Percentiles rank a stretch among this genome's conserved stretches.
Conservation (phyloP, 192 early-diverging fungal species). For the Linnemannia zychae region DNA sequence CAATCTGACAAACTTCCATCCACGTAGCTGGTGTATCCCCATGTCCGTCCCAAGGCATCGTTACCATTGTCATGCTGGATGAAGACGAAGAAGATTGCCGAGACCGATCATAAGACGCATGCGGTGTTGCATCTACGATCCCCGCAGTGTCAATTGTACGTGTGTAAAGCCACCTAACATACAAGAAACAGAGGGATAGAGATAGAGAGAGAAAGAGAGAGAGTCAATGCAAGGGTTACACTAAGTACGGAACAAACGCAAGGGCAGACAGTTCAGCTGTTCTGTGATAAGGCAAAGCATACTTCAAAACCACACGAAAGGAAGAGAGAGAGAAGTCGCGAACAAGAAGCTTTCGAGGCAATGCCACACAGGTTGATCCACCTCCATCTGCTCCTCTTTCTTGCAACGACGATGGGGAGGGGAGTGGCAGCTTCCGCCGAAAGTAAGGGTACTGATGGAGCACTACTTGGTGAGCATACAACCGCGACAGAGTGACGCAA, state of each 20-base stretch:
- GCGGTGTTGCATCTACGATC: not conserved
- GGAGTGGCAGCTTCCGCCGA: not conserved
- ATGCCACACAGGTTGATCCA: not conserved
- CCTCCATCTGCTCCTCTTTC: not conserved
- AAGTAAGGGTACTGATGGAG: not conserved
- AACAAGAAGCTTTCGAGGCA: not conserved
- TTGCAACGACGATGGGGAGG: not conserved
- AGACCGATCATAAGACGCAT: not conserved
- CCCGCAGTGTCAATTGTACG: not conserved
- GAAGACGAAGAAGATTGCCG: not conserved
- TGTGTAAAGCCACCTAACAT: not conserved
- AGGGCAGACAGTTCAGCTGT: not conserved
- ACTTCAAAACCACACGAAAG: not conserved
- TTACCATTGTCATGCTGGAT: not conserved
- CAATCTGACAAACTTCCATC: not conserved
- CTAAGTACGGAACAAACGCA: not conserved
- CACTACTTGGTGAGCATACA: not conserved
- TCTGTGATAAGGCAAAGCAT: not conserved
- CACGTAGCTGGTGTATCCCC: not conserved
- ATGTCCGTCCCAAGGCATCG: too few species aligned
- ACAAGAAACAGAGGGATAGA: too few species aligned
- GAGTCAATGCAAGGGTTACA: not conserved
- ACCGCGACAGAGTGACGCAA: not conserved
- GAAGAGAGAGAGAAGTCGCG: not conserved
- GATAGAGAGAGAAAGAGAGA: too few species aligned